Conservation (phyloP, 192 early-diverging fungal species). For the Borealophlyctis nickersoniae region DNA sequence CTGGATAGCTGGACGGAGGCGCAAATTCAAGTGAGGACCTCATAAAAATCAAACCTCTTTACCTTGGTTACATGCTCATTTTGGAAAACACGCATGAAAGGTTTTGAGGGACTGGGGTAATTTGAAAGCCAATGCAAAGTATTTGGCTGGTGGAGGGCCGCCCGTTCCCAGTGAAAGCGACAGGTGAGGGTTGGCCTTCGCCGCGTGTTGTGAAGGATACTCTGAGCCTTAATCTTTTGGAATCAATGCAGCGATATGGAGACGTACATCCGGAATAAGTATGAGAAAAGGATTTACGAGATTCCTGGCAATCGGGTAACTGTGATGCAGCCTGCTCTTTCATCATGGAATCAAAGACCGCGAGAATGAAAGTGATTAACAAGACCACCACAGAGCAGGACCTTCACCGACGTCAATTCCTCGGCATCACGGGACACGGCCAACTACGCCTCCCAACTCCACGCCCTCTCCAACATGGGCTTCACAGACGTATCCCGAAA, state of each 20-base stretch:
- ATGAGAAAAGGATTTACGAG: constrained; percentile 69
- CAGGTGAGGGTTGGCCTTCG: neutral
- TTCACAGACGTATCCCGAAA: constrained; percentile 70
- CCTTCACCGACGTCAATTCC: constrained; percentile 17
- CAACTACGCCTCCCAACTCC: constrained; percentile 29
- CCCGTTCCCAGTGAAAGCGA: constrained; percentile 11
- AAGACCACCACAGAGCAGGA: neutral
- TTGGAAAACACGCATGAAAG: too few relatives aligned
- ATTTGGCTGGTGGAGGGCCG: constrained; percentile 24
- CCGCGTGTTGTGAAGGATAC: neutral
- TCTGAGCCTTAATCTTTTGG: neutral
- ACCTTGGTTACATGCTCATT: too few relatives aligned
- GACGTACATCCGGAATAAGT: constrained; percentile 88
- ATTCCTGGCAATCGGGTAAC: constrained; percentile 18
- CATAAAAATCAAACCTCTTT: too few relatives aligned
- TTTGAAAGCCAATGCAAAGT: constrained; percentile 32
- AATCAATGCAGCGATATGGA: constrained; percentile 72
- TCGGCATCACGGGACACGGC: constrained; percentile 14
- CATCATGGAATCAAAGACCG: neutral
- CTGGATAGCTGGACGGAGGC: constrained; percentile 88
- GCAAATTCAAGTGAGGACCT: constrained; percentile 70
- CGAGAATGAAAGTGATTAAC: neutral
- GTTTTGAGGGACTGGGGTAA: constrained; percentile 40
- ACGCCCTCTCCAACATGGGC: constrained; percentile 68
- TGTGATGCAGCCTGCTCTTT: neutral